Evolutionary conservation across 164 flowering plant species (phyloP), one percentile per base, ranked within the genome.

Genomic region (Warburgia ugandensis): DNA sequence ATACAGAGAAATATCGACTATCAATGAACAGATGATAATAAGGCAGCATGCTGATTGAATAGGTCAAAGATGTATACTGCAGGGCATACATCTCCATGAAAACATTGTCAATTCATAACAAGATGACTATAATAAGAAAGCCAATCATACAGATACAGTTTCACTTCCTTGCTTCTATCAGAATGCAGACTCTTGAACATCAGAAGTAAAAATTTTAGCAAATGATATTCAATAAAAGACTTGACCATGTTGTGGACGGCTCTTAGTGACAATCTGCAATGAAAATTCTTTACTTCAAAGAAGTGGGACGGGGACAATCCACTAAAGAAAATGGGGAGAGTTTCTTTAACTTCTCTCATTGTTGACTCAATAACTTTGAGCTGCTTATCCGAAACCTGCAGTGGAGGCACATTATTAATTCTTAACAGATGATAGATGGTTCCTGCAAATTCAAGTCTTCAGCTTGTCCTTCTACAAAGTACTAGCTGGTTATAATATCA

Each of bases 251-350:
- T 49, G 14, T 39, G 21, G 22, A 77, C 50, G 28, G 58, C 67
- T 13, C n/a, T 46, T 67, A 86, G 54, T 6, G 83, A 71, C 28
- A 84, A 32, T 58, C 43, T 70, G 58, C 68, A 48, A 35, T 57
- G 14, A 14, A 44, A 22, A 37, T 77, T 58, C 54, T 66, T 56
- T 31, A 71, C 63, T 39, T 67, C 66, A 50, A 90, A 74, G 60
- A 84, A 84, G 68, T 69, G 35, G 27, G 70, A 70, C 7, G 94
- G 85, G 49, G 58, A 65, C 83, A 90, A 72, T 68, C 56, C 66
- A 40, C 80, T 69, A 62, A 68, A 73, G 67, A 74, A 84, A 68
- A 90, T 66, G 19, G 80, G 78, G 52, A 84, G 65, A 32, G 61
- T 50, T 33, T 63, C 54, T 37, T 76, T 76, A 28, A 76, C 54